Conservation (phyloP, 192 early-diverging fungal genomes). For the Linnemannia elongata region DNA sequence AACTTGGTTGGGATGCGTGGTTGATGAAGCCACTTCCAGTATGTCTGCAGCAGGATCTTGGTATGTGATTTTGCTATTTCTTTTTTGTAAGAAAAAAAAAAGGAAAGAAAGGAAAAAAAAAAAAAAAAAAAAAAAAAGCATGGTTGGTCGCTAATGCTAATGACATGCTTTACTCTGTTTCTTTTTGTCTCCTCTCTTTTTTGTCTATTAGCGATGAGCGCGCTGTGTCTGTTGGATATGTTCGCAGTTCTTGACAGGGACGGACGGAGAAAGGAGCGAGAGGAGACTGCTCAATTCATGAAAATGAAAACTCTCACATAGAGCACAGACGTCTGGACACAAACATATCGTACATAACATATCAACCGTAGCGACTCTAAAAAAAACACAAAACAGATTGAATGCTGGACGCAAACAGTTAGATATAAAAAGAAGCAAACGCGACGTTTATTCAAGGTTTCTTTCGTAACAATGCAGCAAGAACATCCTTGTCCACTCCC, state of each 20-base stretch:
- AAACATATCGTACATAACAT: background rate
- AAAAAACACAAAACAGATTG: background rate
- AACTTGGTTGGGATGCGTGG: background rate
- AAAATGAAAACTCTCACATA: background rate
- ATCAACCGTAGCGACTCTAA: background rate
- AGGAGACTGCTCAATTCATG: background rate
- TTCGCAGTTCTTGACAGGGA: background rate
- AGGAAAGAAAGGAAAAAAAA: background rate
- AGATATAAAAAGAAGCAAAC: background rate
- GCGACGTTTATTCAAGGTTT: background rate
- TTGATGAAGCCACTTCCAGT: background rate
- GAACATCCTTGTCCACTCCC: background rate
- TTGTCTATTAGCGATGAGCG: background rate
- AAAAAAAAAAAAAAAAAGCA: background rate
- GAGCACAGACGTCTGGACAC: background rate
- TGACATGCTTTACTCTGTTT: too few relatives aligned
- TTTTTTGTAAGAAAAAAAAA: background rate
- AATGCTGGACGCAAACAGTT: background rate
- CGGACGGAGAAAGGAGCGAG: background rate
- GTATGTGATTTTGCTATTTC: background rate
- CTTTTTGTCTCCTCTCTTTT: too few relatives aligned
- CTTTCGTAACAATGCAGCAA: background rate
- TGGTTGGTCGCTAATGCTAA: background rate
- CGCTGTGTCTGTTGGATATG: background rate
- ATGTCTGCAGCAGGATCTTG: background rate